Percentiles rank a stretch among this genome's conserved stretches.
These are phyloP conservation scores for Cardiospermum halicacabum DNA, from an alignment of 345 rosid species.

Conservation along the genomic window DNA sequence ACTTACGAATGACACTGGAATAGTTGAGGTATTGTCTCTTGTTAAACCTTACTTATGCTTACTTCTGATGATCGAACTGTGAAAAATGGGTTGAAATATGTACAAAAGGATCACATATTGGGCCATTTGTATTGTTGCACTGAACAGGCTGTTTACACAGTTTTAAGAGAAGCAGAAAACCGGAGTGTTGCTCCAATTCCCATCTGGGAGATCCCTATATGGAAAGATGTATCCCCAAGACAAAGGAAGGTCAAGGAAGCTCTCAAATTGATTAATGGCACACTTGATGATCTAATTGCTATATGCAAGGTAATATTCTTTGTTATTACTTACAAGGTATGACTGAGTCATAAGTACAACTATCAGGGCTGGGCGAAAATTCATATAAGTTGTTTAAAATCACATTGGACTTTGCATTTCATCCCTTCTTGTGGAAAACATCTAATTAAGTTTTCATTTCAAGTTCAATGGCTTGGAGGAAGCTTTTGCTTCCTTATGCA, in stretches of 20 bases:
- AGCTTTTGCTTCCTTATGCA: not conserved
- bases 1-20: constrained; percentile 84
- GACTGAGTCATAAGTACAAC: not conserved
- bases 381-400: not conserved
- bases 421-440: not conserved
- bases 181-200: constrained; percentile 94
- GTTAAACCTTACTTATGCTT: not conserved
- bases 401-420: not conserved
- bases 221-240: constrained; percentile 88
- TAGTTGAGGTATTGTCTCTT: constrained; percentile 62
- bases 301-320: constrained; percentile 70
- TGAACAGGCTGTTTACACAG: constrained; percentile 82
- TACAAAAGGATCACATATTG: not conserved
- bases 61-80: not conserved
- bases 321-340: not conserved
- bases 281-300: constrained; percentile 68
- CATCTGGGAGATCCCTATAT: constrained; percentile 84
- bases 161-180: constrained; percentile 92
- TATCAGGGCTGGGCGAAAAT: not conserved
- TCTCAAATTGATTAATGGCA: constrained; percentile 71
- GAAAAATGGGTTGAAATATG: not conserved
- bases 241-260: constrained; percentile 75
- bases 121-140: constrained; percentile 4
- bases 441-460: not conserved
- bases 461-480: not conserved